Base-by-base conservation (phyloP, 2,329 filamentous ascomycete species). In the Coniochaeta sp. region DNA sequence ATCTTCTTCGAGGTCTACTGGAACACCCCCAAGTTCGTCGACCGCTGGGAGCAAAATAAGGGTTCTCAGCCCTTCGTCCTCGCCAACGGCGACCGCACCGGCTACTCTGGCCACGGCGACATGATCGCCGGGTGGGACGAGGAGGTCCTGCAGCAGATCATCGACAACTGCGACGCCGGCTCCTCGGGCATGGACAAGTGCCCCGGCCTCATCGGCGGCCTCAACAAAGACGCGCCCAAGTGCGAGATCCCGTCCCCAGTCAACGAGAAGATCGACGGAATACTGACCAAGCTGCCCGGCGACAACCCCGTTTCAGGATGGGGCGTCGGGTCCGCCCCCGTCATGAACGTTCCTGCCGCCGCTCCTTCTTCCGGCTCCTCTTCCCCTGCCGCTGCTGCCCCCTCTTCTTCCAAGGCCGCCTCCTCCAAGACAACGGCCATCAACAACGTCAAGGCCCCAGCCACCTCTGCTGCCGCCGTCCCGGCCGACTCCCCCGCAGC, bases 71-170 rank as follows among this genome's bases (percentile, higher is more conserved):
- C 83, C 10, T 89, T 89, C 60, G 81, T 89, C 51, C 78, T 87
- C 40, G 72, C 85, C 57, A 83, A 83, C 61, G 86, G 86, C 42
- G 86, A 91, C 52, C 71, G 75, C 18, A 87, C 86, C 10, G 87
- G 86, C 52, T 89, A 80, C 70, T 81, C 81, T 59, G 77, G 78
- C 54, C 86, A 90, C 67, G 85, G 76, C 47, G 86, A 91, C 66
- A 90, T 91, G 70, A 67, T 87, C 57, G 81, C 86, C 56, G 86
- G 80, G 14, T 91, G 87, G 87, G 81, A 90, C 58, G 73, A 79
- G 55, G 65, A 71, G 26, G 74, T 77, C 45, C 81, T 89, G 48
- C 82, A 86, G 66, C 72, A 78, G 55, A 85, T 87, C 57, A 82
- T 89, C 58, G 75, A 86, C 62, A 79, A 72, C 49, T 89, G 87